These are phyloP conservation scores for Mycena albidolilacea DNA, from an alignment of 768 basidiomycete species.

Conservation along the genomic window DNA sequence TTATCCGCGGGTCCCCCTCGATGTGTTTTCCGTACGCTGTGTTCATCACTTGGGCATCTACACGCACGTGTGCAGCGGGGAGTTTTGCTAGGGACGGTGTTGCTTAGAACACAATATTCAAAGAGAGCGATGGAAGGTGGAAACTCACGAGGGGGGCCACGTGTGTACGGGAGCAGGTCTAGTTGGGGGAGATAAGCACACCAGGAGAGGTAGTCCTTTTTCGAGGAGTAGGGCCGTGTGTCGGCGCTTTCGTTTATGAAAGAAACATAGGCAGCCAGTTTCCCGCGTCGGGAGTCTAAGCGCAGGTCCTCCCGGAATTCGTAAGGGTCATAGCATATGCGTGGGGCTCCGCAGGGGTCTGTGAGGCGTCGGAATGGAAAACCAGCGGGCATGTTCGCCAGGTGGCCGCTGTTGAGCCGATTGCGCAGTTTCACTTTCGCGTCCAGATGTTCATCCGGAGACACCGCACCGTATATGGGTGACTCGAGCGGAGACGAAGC, in stretches of 20 bases:
- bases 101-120: conserved; percentile 4
- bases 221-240: conserved; percentile 24
- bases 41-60: conserved; percentile 51
- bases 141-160: conserved; percentile 47
- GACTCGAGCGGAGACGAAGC: conserved; percentile 37
- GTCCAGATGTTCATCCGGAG: conserved; percentile 27
- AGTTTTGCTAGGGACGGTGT: conserved; percentile 39
- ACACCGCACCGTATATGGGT: conserved; percentile 29
- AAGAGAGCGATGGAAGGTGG: not conserved
- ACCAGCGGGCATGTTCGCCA: conserved; percentile 51
- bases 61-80: conserved; percentile 55
- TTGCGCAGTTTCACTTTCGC: conserved; percentile 49
- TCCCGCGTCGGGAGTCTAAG: conserved; percentile 40
- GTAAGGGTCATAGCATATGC: conserved; percentile 51
- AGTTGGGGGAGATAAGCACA: conserved; percentile 46
- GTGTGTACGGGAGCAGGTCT: conserved; percentile 38
- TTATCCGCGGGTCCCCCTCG: conserved; percentile 49
- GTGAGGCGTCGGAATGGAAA: conserved; percentile 54
- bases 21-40: conserved; percentile 52
- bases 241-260: conserved; percentile 43
- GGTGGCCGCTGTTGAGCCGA: conserved; percentile 48
- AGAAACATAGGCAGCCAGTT: conserved; percentile 45
- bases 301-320: conserved; percentile 51
- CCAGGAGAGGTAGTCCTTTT: conserved; percentile 50
- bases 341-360: conserved; percentile 40